These are phyloP conservation scores for Exophiala sp. DNA, from an alignment of 2,329 filamentous ascomycete species.

Conservation along the genomic window DNA sequence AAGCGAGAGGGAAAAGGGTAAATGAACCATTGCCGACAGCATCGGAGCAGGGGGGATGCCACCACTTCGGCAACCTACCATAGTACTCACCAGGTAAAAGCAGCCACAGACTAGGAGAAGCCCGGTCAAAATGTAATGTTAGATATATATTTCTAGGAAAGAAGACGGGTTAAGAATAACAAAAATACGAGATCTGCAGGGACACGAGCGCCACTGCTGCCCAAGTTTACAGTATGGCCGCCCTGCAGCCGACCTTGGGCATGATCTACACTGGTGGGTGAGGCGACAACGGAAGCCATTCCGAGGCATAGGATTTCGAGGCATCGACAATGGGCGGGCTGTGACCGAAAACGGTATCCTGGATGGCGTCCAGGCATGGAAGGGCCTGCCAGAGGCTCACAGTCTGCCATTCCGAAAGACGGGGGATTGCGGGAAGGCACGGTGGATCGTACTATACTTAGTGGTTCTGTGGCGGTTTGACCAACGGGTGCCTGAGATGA, in stretches of 20 bases:
- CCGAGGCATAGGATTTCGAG: slow-evolving; percentile 7
- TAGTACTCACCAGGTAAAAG: too few species aligned
- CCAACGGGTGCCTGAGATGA: not conserved
- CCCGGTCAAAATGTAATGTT: too few species aligned
- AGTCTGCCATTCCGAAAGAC: not conserved
- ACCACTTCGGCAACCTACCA: too few species aligned
- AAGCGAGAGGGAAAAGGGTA: not conserved
- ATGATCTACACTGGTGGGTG: slow-evolving; percentile 21
- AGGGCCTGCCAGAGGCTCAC: not conserved
- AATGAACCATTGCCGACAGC: slow-evolving; percentile 8
- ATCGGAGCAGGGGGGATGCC: too few species aligned
- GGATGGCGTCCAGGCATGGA: not conserved
- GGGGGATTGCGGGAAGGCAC: not conserved
- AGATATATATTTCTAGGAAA: too few species aligned
- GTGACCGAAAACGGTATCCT: not conserved
- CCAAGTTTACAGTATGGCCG: slow-evolving; percentile 5
- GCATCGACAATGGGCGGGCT: not conserved
- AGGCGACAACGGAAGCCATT: slow-evolving; percentile 16
- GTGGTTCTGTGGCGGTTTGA: too few species aligned
- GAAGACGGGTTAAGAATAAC: too few species aligned
- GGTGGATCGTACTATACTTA: too few species aligned
- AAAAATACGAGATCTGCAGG: too few species aligned
- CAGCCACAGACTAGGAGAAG: too few species aligned
- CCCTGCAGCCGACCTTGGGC: slow-evolving; percentile 18
- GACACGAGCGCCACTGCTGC: slow-evolving; percentile 9